Conservation (phyloP, 495 filamentous ascomycete genomes). For the Staphylotrichum tortipilum region DNA sequence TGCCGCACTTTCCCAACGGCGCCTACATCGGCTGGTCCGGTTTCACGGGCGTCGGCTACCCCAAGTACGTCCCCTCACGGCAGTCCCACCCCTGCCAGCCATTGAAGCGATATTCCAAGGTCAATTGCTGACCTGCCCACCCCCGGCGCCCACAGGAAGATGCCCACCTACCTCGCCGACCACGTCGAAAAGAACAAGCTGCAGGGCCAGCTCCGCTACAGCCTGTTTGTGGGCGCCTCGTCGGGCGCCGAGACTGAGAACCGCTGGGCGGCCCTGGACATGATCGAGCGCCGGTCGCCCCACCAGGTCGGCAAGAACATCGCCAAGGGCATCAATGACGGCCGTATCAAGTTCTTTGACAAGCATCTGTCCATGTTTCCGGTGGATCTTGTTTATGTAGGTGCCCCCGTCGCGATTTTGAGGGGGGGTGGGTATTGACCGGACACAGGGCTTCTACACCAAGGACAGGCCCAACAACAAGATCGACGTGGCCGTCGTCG, state of each 20-base stretch:
- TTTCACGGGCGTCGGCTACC: conserved; percentile 87
- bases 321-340: conserved; percentile 81
- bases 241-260: conserved; percentile 89
- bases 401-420: neutral
- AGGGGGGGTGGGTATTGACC: neutral
- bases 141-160: conserved; percentile 48
- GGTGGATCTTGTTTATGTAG: conserved; percentile 65
- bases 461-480: conserved; percentile 63
- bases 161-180: conserved; percentile 76
- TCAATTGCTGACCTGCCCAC: conserved; percentile 9
- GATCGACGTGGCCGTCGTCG: conserved; percentile 77
- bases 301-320: conserved; percentile 92
- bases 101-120: too few species aligned
- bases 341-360: conserved; percentile 86
- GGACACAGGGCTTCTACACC: conserved; percentile 59
- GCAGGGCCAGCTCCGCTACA: conserved; percentile 76
- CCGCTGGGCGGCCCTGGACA: conserved; percentile 75
- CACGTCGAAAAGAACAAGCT: conserved; percentile 85
- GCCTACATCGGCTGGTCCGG: conserved; percentile 83
- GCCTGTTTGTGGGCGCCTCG: conserved; percentile 80
- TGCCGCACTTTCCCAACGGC: conserved; percentile 73
- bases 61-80: conserved; percentile 50
- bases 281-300: conserved; percentile 78
- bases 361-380: conserved; percentile 93
- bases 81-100: too few species aligned